A percentile compares a stretch with the other conserved stretches of the same genome.
These are phyloP conservation scores for Yarrowia sp. DNA, from an alignment of 805 yeast species.

Conservation along the genomic window DNA sequence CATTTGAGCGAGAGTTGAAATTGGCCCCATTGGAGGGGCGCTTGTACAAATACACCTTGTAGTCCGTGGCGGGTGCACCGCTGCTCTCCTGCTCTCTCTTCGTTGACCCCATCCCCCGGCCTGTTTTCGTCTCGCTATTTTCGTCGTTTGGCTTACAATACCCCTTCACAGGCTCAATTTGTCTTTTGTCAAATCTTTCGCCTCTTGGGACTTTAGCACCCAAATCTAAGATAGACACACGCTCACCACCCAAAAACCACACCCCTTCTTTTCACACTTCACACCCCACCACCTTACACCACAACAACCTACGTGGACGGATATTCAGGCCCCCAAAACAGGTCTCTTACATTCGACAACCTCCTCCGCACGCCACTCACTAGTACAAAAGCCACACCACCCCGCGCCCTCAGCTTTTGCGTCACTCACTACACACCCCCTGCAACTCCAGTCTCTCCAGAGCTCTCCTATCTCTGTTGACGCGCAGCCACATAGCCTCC, in stretches of 20 bases:
- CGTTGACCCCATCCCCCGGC: neutral
- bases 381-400: neutral
- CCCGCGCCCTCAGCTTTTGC: conserved; percentile 7
- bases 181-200: conserved; percentile 27
- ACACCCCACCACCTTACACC: conserved; percentile 28
- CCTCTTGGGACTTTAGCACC: conserved; percentile 28
- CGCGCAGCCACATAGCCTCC: too few relatives aligned
- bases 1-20: too few relatives aligned
- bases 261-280: conserved; percentile 24
- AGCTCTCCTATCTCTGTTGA: too few relatives aligned
- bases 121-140: too few relatives aligned
- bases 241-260: conserved; percentile 28
- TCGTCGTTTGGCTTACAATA: neutral
- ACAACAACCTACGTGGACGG: neutral
- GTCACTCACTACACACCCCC: neutral
- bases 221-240: conserved; percentile 36
- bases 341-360: too few relatives aligned
- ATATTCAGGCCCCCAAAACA: too few relatives aligned
- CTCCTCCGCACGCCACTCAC: neutral
- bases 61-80: too few relatives aligned
- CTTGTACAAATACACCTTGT: too few relatives aligned
- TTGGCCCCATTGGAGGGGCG: too few relatives aligned
- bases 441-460: too few relatives aligned
- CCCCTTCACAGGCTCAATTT: conserved; percentile 10
- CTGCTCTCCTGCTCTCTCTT: neutral